Evolutionary conservation across 2,329 filamentous ascomycete genomes (phyloP).

Genomic region (Bipolaris sorokiniana): DNA sequence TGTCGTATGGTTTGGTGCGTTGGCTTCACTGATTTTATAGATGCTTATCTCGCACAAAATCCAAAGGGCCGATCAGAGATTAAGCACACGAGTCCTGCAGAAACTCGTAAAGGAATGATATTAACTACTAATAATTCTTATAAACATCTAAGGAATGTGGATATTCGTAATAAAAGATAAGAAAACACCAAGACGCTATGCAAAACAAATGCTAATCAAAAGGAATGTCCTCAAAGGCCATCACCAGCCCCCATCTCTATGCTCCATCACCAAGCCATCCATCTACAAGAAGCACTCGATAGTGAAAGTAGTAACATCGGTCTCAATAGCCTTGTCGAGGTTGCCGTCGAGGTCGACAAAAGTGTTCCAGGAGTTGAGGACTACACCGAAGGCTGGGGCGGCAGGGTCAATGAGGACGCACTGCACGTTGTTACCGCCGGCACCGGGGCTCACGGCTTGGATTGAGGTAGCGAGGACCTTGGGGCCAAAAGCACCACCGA

Average conservation of each 20-base stretch:
- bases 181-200: slow-evolving; percentile 5
- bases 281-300: slow-evolving; percentile 14
- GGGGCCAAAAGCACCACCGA: slow-evolving; percentile 2
- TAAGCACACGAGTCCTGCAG: not conserved
- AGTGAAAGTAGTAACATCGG: slow-evolving; percentile 17
- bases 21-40: not conserved
- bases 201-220: not conserved
- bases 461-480: slow-evolving; percentile 8
- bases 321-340: slow-evolving; percentile 1
- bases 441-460: slow-evolving; percentile 12
- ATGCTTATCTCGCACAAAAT: not conserved
- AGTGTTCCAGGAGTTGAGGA: slow-evolving; percentile 19
- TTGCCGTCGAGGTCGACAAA: slow-evolving; percentile 22
- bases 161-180: not conserved
- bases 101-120: slow-evolving; percentile 3
- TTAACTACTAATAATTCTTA: slow-evolving; percentile 7
- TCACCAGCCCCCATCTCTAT: not conserved
- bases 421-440: slow-evolving; percentile 3
- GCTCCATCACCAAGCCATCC: not conserved
- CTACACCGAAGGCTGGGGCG: not conserved
- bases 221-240: not conserved
- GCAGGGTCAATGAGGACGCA: slow-evolving; percentile 7
- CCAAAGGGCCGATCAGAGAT: not conserved
- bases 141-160: slow-evolving; percentile 2
- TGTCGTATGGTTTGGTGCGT: too few species aligned